A percentile compares a stretch with the other conserved stretches of the same genome.
Evolutionary conservation across 2,329 filamentous ascomycete species (phyloP).

Genomic region (Scleromitrula shiraiana): DNA sequence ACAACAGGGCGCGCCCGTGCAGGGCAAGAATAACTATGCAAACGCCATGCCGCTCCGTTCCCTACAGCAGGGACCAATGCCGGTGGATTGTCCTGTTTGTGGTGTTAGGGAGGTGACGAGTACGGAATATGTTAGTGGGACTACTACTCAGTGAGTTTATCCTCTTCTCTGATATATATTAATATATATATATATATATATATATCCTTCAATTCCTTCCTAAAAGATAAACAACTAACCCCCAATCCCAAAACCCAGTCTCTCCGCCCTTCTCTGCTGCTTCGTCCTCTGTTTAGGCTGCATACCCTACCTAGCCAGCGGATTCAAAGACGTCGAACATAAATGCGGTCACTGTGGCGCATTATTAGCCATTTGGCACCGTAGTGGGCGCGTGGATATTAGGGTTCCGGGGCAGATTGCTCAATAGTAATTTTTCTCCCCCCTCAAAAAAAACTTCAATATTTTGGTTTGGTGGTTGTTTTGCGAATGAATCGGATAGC

Average conservation of each 20-base stretch:
- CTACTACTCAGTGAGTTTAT: constrained; percentile 19
- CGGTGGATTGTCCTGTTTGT: constrained; percentile 22
- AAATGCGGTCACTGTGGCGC: constrained; percentile 36
- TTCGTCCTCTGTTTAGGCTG: constrained; percentile 31
- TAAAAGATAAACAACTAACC: no score
- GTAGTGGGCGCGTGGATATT: constrained; percentile 35
- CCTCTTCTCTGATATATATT: background rate
- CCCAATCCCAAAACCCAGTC: constrained; percentile 7
- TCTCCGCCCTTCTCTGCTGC: constrained; percentile 18
- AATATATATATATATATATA: no score
- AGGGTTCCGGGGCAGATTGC: constrained; percentile 1
- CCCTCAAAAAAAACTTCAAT: no score
- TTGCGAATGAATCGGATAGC: no score
- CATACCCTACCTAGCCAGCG: constrained; percentile 35
- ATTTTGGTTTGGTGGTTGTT: no score
- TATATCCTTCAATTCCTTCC: no score
- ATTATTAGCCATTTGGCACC: constrained; percentile 35
- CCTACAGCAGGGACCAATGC: constrained; percentile 13
- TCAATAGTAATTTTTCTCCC: background rate
- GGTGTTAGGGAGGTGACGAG: constrained; percentile 16
- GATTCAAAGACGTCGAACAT: constrained; percentile 37
- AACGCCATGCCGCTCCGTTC: constrained; percentile 11
- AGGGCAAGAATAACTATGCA: constrained; percentile 8
- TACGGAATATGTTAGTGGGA: constrained; percentile 14
- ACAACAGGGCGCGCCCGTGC: constrained; percentile 2